Evolutionary conservation across 2,329 filamentous ascomycete genomes (phyloP).

Genomic region (Beauveria medogensis): DNA sequence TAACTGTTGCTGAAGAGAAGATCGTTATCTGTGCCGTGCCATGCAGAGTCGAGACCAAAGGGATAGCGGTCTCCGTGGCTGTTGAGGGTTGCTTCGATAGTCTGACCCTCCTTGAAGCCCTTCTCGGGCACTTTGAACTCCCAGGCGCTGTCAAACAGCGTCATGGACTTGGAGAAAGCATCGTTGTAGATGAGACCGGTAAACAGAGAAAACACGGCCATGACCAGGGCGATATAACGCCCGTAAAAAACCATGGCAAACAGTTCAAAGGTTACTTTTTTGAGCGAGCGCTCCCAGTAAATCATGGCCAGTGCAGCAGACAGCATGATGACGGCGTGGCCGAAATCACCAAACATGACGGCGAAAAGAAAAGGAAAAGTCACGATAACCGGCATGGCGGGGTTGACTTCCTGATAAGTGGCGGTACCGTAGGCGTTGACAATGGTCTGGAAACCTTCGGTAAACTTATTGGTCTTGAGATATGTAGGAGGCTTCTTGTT

Average conservation of each 20-base stretch:
- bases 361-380: slow-evolving; percentile 99
- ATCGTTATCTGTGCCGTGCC: slow-evolving; percentile 94
- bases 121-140: slow-evolving; percentile 58
- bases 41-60: slow-evolving; percentile 91
- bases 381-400: slow-evolving; percentile 86
- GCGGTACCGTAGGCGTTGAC: slow-evolving; percentile 97
- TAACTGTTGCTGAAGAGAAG: slow-evolving; percentile 95
- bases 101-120: slow-evolving; percentile 55
- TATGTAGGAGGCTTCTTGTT: slow-evolving; percentile 97
- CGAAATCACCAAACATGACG: slow-evolving; percentile 99
- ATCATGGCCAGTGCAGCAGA: slow-evolving; percentile 84
- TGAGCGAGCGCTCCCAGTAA: slow-evolving; percentile 86
- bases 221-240: slow-evolving; percentile 96
- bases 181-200: slow-evolving; percentile 98
- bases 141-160: slow-evolving; percentile 86
- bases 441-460: slow-evolving; percentile 96
- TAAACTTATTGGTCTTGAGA: slow-evolving; percentile 97
- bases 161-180: slow-evolving; percentile 87
- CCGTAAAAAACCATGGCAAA: slow-evolving; percentile 99
- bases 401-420: slow-evolving; percentile 96
- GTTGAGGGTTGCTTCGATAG: slow-evolving; percentile 60
- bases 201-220: slow-evolving; percentile 95
- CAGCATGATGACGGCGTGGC: slow-evolving; percentile 87
- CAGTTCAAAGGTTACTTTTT: slow-evolving; percentile 87
- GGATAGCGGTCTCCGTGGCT: slow-evolving; percentile 74